These are phyloP conservation scores for Populus euphratica DNA, from an alignment of 345 rosid genomes.

Conservation along the genomic window DNA sequence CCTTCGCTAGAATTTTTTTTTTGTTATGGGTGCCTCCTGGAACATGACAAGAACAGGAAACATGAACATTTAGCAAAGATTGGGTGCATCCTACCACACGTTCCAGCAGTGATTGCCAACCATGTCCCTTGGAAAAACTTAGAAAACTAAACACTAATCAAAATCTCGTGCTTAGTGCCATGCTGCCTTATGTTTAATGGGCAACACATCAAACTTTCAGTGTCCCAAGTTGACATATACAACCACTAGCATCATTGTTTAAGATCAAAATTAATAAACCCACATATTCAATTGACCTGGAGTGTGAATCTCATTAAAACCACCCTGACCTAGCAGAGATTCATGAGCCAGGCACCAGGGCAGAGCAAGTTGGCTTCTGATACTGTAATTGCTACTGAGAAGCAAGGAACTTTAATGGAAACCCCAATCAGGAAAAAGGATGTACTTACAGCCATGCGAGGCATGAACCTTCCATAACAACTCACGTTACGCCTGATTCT, in stretches of 20 bases:
- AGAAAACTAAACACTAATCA: neutral
- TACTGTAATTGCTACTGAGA: neutral
- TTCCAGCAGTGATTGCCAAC: neutral
- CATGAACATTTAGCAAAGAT: neutral
- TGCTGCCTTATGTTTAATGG: neutral
- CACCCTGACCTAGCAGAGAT: neutral
- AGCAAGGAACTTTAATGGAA: neutral
- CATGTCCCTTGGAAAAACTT: neutral
- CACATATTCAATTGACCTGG: neutral
- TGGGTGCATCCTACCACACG: neutral
- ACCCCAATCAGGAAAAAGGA: neutral
- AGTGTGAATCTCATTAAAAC: neutral
- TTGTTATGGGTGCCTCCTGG: neutral
- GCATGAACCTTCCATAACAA: conserved; percentile 96
- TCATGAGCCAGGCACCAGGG: neutral
- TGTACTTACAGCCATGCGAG: conserved; percentile 91
- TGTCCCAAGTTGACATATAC: neutral
- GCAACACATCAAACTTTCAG: neutral
- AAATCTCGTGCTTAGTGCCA: neutral
- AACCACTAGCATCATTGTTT: neutral
- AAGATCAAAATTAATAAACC: neutral
- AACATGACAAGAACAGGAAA: neutral
- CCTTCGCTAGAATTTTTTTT: neutral
- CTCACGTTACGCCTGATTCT: conserved; percentile 93
- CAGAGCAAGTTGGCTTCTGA: neutral